Base-by-base conservation (phyloP, 345 rosid genomes). In the Ricinus communis region DNA sequence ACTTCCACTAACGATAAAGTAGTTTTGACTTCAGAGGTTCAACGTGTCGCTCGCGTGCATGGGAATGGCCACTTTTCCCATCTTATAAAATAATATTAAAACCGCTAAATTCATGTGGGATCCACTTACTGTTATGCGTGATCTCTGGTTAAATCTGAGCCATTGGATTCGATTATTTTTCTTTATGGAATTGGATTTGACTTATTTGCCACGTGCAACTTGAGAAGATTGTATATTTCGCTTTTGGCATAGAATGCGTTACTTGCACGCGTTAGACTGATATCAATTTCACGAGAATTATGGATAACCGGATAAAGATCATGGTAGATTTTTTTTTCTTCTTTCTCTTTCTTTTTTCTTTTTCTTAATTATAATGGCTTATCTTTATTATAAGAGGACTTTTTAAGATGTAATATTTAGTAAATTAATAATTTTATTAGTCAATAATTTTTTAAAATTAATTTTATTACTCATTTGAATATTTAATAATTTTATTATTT, bases 1-100 rank as follows among this genome's bases (percentile, higher is more conserved):
- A 67, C 81, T 74, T 77, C 72, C 74, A 53, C 18, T 40, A 49
- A 65, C 49, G 63, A 72, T 22, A 74, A 68, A 74, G 84, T 74
- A 46, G 2, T 52, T 51, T 79, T 74, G 74, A 68, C 77, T 68
- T n/a, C 53, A 5, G 50, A 66, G 4, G 28, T 58, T 22, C 73
- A 60, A 69, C 77, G 71, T 59, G 71, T 63, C 72, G 61, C 66
- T 63, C 72, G 61, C 66, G 62, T 70, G 67, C 74, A 52, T 58
- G 78, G 52, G 43, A 56, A 28, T n/a, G 1, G 8, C 30, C 41
- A 19, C 36, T 14, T 12, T 71, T 36, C 27, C 28, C 41, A 22
- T 22, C 55, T 6, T 36, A n/a, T 2, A 45, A n/a, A n/a, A n/a
- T n/a, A n/a, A n/a, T n/a, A 50, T 13, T 2, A 43, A 8, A 43